Percentiles rank a stretch among this genome's conserved stretches.
Evolutionary conservation across 1,139 yeast genomes (phyloP).

Genomic region (Wickerhamomyces sp.): DNA sequence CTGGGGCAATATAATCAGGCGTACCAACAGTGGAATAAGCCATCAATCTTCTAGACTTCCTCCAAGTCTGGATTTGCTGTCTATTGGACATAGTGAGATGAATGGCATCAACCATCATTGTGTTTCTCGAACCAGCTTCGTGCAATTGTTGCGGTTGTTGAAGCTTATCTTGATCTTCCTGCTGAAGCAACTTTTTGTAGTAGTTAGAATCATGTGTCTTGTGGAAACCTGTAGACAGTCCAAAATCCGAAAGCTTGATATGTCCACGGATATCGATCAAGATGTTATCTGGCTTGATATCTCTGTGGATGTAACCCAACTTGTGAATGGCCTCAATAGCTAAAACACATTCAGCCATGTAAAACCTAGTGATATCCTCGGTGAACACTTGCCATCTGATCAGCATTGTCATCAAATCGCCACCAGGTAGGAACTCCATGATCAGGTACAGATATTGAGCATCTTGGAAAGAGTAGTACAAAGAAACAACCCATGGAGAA

Average conservation of each 20-base stretch:
- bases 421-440: constrained; percentile 85
- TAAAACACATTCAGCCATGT: constrained; percentile 82
- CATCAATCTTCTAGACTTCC: constrained; percentile 92
- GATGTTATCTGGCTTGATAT: constrained; percentile 75
- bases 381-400: constrained; percentile 85
- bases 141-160: constrained; percentile 29
- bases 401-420: constrained; percentile 83
- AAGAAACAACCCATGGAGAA: constrained; percentile 83
- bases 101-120: constrained; percentile 92
- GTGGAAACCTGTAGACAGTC: constrained; percentile 81
- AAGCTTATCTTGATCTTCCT: constrained; percentile 37
- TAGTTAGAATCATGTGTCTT: constrained; percentile 80
- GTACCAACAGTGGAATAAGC: constrained; percentile 99
- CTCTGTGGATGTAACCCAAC: constrained; percentile 75
- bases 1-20: constrained; percentile 98
- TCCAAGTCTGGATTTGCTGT: constrained; percentile 98
- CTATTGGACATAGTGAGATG: constrained; percentile 93
- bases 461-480: constrained; percentile 79
- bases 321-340: constrained; percentile 83
- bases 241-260: constrained; percentile 73
- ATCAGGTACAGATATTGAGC: constrained; percentile 67
- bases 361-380: constrained; percentile 77
- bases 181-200: constrained; percentile 65
- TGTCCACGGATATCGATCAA: constrained; percentile 78
- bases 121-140: constrained; percentile 46